These are phyloP conservation scores for Saccharomycopsis javanensis DNA, from an alignment of 805 yeast genomes.

Conservation along the genomic window DNA sequence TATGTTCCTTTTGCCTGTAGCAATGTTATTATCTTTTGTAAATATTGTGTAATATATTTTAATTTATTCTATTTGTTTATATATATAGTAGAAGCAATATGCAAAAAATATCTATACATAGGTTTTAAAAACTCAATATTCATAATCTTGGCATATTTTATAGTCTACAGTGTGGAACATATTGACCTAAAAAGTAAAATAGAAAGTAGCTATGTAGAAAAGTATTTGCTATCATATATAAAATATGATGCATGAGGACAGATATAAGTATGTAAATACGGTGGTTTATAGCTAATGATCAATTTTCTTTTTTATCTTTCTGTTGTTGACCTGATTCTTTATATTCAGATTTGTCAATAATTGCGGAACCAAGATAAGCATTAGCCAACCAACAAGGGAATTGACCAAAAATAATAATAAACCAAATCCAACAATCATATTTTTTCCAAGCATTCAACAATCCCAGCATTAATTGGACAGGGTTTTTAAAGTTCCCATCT, in stretches of 20 bases:
- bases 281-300: too few species aligned
- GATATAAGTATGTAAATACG: too few species aligned
- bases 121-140: neutral
- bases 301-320: neutral
- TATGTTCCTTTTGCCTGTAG: neutral
- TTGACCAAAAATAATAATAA: constrained; percentile 66
- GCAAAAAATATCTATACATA: neutral
- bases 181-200: too few species aligned
- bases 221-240: too few species aligned
- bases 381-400: constrained; percentile 64
- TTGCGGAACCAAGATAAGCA: constrained; percentile 17
- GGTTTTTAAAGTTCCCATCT: constrained; percentile 18
- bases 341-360: constrained; percentile 17
- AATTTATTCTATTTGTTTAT: neutral
- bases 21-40: neutral
- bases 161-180: too few species aligned
- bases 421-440: constrained; percentile 81
- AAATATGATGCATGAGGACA: too few species aligned
- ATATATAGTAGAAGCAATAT: neutral
- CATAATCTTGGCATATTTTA: too few species aligned
- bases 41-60: neutral
- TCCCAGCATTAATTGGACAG: constrained; percentile 33
- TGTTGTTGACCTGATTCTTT: constrained; percentile 8
- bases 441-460: constrained; percentile 56
- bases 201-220: too few species aligned